Evolutionary conservation across 805 yeast species (phyloP).

Genomic region (Candida bentonensis): DNA sequence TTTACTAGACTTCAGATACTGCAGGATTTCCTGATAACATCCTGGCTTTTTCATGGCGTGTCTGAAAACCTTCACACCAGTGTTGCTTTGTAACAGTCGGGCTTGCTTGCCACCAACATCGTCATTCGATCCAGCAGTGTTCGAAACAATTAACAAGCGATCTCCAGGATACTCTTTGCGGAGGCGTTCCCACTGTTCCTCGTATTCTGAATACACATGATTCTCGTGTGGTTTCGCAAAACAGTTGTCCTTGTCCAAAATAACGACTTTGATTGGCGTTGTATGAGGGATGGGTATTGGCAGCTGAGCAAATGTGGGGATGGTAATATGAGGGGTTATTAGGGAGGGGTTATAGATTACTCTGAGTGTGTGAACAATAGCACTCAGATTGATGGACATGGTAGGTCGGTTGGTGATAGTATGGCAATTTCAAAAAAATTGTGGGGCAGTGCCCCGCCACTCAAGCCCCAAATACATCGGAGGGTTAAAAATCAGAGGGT

Average conservation of each 20-base stretch:
- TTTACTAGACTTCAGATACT: conserved; percentile 38
- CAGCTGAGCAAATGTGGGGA: conserved; percentile 44
- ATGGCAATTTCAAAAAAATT: background rate
- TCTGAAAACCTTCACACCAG: conserved; percentile 25
- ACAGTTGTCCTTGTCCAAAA: conserved; percentile 90
- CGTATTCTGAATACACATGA: conserved; percentile 64
- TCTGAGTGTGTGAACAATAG: background rate
- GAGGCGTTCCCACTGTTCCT: conserved; percentile 40
- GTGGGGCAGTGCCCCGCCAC: background rate
- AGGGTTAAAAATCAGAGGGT: background rate
- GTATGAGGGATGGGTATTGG: conserved; percentile 33
- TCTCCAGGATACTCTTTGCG: conserved; percentile 46
- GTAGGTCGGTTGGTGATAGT: background rate
- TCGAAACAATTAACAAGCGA: conserved; percentile 63
- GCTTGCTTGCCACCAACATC: conserved; percentile 54
- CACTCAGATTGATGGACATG: conserved; percentile 1
- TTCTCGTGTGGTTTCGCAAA: conserved; percentile 75
- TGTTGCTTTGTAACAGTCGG: conserved; percentile 37
- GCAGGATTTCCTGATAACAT: conserved; percentile 45
- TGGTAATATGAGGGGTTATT: conserved; percentile 49
- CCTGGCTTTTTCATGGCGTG: conserved; percentile 24
- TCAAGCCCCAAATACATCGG: background rate
- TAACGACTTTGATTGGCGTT: conserved; percentile 51
- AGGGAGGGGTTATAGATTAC: conserved; percentile 45
- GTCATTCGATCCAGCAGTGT: conserved; percentile 83